Base-by-base conservation (phyloP, 1,284 basidiomycete genomes). In the Baeospora myosura region DNA sequence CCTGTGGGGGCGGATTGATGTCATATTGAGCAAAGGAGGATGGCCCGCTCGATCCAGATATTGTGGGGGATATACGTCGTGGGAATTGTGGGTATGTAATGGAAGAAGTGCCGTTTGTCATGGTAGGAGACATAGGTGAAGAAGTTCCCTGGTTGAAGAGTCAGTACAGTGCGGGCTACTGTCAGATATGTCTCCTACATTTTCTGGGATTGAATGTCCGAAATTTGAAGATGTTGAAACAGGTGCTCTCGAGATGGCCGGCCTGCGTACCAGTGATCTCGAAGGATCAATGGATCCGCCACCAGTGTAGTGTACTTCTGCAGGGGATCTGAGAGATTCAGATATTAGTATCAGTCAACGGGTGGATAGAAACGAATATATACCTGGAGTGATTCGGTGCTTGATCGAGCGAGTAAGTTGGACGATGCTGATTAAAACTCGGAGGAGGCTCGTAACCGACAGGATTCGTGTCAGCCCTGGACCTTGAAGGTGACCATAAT, bases 1-100 rank as follows among this genome's bases (percentile, higher is more conserved):
- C 88, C 55, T 80, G 80, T 1, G 88, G 85, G 14, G 83, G 85
- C 1, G 87, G 74, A 0, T 83, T 48, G 36, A 74, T 71, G 30
- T 62, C 63, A 40, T 56, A 60, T 20, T 51, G 41, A 44, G 44
- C 37, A 59, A 59, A 44, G 14, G 43, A 44, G 29, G 51, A 46
- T 14, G n/a, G n/a, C n/a, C 44, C 23, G 3, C 50, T 55, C 24
- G 58, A 55, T 21, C 53, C 56, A 21, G 63, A 56, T 4, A 55
- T 34, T 24, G 54, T 49, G 16, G 64, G 52, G 36, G 62, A 54
- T 45, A 60, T 53, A 39, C 53, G 59, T 29, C 56, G 56, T 23
- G 66, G 46, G 44, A 69, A 66, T 49, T 63, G 58, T n/a, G 70
- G 68, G 56, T 71, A 71, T 52, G 62, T 56, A 20, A 71, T 68